Base-by-base conservation (phyloP, 441 rosid genomes). In the Brassica hybrid region DNA sequence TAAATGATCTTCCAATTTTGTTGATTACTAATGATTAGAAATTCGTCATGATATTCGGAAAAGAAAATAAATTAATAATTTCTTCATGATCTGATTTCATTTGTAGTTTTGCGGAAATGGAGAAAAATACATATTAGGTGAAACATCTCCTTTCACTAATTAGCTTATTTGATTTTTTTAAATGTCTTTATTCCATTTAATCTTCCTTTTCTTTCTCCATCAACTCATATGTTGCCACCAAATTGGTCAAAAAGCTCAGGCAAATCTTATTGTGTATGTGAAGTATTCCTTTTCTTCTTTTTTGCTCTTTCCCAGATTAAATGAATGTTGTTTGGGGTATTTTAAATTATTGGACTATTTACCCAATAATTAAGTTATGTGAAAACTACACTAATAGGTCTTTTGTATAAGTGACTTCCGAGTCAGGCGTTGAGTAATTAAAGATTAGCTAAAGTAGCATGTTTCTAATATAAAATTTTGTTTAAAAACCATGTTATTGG, bases 171-270 rank as follows among this genome's bases (percentile, higher is more conserved):
- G 54, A 65, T 52, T n/a, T 48, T 19, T 18, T 11, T 9, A 41
- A 52, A 27, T 17, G 25, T 18, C 18, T 17, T 41, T 72, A 13
- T 12, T 60, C 9, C 1, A 50, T 23, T 7, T 21, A 38, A 77
- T 10, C 3, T 32, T 60, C 38, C 12, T 65, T 60, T 71, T 61
- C 11, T 50, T 66, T 61, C 67, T 64, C 67, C 30, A 77, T 59
- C 72, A 77, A 77, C 73, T 73, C 78, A 36, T 60, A 48, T 73
- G 71, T 67, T 68, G 52, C 71, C 50, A 78, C 74, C 74, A 73
- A 67, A 13, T 27, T 73, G 74, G 65, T 78, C 78, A 78, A 78
- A 78, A 78, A 73, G 78, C 74, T 78, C 78, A 61, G 74, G 78
- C 74, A 73, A 52, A 68, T 73, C 67, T 73, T 72, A 30, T n/a